phyloP scores from a whole-genome alignment of 2,329 filamentous ascomycete species.

The Penicillium sp. region DNA sequence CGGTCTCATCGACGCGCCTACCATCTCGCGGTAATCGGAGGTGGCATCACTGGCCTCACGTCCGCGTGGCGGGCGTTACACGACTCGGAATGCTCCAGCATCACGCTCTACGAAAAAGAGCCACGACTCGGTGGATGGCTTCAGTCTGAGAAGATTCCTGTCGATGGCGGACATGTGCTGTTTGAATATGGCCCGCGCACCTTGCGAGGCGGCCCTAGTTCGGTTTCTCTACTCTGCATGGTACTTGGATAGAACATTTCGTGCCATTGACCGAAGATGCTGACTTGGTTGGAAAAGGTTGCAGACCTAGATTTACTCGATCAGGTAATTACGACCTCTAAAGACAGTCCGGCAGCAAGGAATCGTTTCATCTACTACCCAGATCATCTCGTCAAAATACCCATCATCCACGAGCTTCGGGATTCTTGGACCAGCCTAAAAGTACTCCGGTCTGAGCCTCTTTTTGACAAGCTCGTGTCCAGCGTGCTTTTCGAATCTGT shows the following conservation, averaged over 20 bases:
- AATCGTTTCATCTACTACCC: constrained; percentile 86
- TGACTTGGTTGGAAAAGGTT: constrained; percentile 45
- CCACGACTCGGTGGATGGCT: constrained; percentile 78
- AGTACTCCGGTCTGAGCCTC: constrained; percentile 50
- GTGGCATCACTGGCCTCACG: constrained; percentile 75
- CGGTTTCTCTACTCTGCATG: constrained; percentile 64
- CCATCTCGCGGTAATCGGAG: constrained; percentile 66
- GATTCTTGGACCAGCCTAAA: too few species aligned
- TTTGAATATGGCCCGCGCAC: constrained; percentile 84
- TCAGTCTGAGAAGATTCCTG: constrained; percentile 57
- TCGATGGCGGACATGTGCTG: constrained; percentile 58
- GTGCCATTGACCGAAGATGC: constrained; percentile 8
- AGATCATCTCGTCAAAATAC: constrained; percentile 61
- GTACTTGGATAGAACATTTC: constrained; percentile 44
- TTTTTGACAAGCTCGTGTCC: constrained; percentile 48
- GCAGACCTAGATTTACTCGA: constrained; percentile 53
- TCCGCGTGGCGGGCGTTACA: constrained; percentile 71
- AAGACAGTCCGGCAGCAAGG: constrained; percentile 47
- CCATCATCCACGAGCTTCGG: too few species aligned
- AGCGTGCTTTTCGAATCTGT: constrained; percentile 32
- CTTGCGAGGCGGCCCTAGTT: constrained; percentile 58
- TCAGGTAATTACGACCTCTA: constrained; percentile 53
- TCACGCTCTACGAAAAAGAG: constrained; percentile 75
- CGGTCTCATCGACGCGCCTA: constrained; percentile 26
- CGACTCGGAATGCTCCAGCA: constrained; percentile 60